Base-by-base conservation (phyloP, 805 yeast genomes). In the Starmera quercuum region DNA sequence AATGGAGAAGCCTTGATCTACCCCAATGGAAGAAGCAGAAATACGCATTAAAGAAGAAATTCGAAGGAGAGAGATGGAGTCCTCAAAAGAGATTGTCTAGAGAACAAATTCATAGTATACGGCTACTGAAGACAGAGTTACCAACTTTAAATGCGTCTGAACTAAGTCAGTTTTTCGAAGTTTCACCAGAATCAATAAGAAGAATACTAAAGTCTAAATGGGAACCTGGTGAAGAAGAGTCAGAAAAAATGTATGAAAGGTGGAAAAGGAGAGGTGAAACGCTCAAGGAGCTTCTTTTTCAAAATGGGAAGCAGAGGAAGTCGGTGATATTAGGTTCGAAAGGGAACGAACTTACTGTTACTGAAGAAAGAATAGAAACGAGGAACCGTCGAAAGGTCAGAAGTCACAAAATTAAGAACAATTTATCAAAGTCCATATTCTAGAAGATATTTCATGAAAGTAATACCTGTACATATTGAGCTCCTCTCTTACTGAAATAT, bases 121-220 rank as follows among this genome's bases (percentile, higher is more conserved):
- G 83, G 35, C 52, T 63, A 5, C 46, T 86, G 30, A 81, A 75
- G 45, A 56, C 56, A 11, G 61, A 68, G 20, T 48, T 62, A 40
- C 95, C 96, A 0, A 65, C 71, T n/a, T 42, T 83, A 33, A 72
- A 70, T 4, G 68, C 79, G 3, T 59, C 61, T 3, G 79, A 75
- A 28, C 53, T 88, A 6, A 80, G 86, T 0, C 62, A 69, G 21
- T 70, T 69, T 49, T 87, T 81, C 56, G 63, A 70, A 31, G 68
- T 85, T 5, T 81, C 92, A 1, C 90, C 94, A 1, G 94, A 87
- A 44, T 83, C 88, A 0, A 71, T 87, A 3, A 64, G 95, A 38
- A 70, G 95, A 41, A 85, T 88, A 14, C 53, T 88, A 42, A 78
- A 75, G 51, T 78, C 90, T 5, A 74, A 68, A 25, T 88, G 95